Percentiles rank a stretch among this genome's conserved stretches.
Evolutionary conservation across 2,329 filamentous ascomycete species (phyloP).

Genomic region (Magnaporthiopsis rhizophila): DNA sequence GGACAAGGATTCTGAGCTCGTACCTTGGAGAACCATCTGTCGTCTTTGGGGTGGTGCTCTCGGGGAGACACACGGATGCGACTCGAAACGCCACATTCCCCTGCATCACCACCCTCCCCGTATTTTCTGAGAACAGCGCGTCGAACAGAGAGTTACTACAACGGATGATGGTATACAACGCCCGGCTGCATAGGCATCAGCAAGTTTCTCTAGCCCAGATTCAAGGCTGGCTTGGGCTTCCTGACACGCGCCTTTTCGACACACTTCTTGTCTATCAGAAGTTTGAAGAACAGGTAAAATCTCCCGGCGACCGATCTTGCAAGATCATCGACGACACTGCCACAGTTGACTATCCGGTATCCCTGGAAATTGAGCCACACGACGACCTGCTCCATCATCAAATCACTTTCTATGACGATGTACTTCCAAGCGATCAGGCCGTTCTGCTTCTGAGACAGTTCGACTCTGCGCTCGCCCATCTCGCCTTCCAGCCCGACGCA

Average conservation of each 20-base stretch:
- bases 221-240: slow-evolving; percentile 61
- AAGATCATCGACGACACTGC: slow-evolving; percentile 56
- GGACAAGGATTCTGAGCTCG: slow-evolving; percentile 65
- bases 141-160: slow-evolving; percentile 51
- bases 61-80: slow-evolving; percentile 59
- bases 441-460: slow-evolving; percentile 61
- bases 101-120: slow-evolving; percentile 73
- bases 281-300: slow-evolving; percentile 17
- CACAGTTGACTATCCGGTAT: slow-evolving; percentile 69
- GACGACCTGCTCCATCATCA: slow-evolving; percentile 47
- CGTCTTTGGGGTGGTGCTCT: slow-evolving; percentile 73
- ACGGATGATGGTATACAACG: slow-evolving; percentile 58
- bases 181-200: slow-evolving; percentile 59
- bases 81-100: slow-evolving; percentile 60
- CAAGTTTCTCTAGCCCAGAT: slow-evolving; percentile 63
- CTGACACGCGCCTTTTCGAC: slow-evolving; percentile 66
- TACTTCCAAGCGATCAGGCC: slow-evolving; percentile 64
- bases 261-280: slow-evolving; percentile 82
- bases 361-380: slow-evolving; percentile 65
- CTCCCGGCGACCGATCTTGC: slow-evolving; percentile 37
- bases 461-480: slow-evolving; percentile 54
- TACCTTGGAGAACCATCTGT: slow-evolving; percentile 70
- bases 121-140: slow-evolving; percentile 47
- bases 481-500: slow-evolving; percentile 41
- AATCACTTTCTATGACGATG: slow-evolving; percentile 55